Evolutionary conservation across 768 basidiomycete genomes (phyloP).

Genomic region (Mycena pura): DNA sequence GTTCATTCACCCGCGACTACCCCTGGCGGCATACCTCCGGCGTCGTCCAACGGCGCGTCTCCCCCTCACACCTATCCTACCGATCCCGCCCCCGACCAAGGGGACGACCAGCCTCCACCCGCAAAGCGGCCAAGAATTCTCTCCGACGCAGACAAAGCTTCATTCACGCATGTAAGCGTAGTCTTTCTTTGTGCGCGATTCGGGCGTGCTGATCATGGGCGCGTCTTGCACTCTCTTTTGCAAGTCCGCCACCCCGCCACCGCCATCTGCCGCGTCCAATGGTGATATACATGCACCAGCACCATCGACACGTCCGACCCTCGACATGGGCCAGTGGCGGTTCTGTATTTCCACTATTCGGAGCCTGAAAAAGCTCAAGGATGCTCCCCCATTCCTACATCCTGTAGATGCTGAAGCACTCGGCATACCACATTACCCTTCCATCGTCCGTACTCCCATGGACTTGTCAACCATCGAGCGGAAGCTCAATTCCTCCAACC

Average conservation of each 20-base stretch:
- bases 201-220: slow-evolving; percentile 60
- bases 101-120: slow-evolving; percentile 75
- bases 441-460: slow-evolving; percentile 91
- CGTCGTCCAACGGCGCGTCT: slow-evolving; percentile 47
- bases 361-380: slow-evolving; percentile 85
- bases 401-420: slow-evolving; percentile 90
- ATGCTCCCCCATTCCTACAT: slow-evolving; percentile 78
- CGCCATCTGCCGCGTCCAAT: slow-evolving; percentile 55
- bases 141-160: slow-evolving; percentile 79
- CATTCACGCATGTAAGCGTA: slow-evolving; percentile 72
- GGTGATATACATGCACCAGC: slow-evolving; percentile 45
- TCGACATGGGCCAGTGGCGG: slow-evolving; percentile 77
- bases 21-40: slow-evolving; percentile 42
- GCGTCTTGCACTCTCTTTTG: slow-evolving; percentile 41
- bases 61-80: slow-evolving; percentile 42
- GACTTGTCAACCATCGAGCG: slow-evolving; percentile 92
- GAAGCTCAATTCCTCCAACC: slow-evolving; percentile 83
- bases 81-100: slow-evolving; percentile 49
- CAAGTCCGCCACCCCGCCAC: slow-evolving; percentile 81
- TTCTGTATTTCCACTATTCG: slow-evolving; percentile 82
- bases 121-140: slow-evolving; percentile 81
- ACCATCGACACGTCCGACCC: slow-evolving; percentile 42
- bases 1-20: slow-evolving; percentile 48
- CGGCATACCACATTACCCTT: slow-evolving; percentile 86
- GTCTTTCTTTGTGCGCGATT: slow-evolving; percentile 55